Conservation (phyloP, 148 eudicot genomes). For the Diospyros lotus region DNA sequence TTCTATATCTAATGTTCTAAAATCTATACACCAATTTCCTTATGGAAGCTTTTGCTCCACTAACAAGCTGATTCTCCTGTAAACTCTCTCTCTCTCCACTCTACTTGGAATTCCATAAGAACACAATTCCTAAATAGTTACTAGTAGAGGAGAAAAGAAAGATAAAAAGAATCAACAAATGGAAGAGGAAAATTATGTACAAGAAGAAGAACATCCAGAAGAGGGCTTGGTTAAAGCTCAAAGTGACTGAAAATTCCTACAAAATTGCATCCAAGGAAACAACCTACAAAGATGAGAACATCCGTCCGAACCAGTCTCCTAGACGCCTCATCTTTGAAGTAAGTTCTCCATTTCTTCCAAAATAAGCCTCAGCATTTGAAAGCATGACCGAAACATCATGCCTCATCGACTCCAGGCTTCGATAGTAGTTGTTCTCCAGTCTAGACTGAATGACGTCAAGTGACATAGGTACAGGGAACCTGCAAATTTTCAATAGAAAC, state of each 20-base stretch:
- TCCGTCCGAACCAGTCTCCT: conserved; percentile 67
- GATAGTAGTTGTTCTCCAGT: conserved; percentile 79
- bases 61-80: conserved; percentile 5
- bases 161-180: conserved; percentile 9
- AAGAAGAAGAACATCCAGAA: conserved; percentile 14
- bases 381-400: conserved; percentile 70
- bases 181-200: conserved; percentile 25
- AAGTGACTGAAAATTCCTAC: conserved; percentile 33
- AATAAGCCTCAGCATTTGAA: conserved; percentile 61
- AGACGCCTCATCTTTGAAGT: conserved; percentile 51
- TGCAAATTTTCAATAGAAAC: conserved; percentile 27
- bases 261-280: conserved; percentile 39
- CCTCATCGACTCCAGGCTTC: conserved; percentile 71
- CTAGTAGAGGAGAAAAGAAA: not conserved
- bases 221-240: conserved; percentile 12
- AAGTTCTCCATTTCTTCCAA: conserved; percentile 57
- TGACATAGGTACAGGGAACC: conserved; percentile 87
- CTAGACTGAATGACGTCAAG: conserved; percentile 74
- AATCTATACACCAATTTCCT: conserved; percentile 14
- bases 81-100: not conserved
- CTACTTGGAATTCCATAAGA: not conserved
- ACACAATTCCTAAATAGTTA: conserved; percentile 14
- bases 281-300: conserved; percentile 54
- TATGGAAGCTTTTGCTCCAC: conserved; percentile 8
- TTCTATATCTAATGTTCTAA: too few relatives aligned